Evolutionary conservation across 768 basidiomycete species (phyloP).

Genomic region (Trametopsis cervina): DNA sequence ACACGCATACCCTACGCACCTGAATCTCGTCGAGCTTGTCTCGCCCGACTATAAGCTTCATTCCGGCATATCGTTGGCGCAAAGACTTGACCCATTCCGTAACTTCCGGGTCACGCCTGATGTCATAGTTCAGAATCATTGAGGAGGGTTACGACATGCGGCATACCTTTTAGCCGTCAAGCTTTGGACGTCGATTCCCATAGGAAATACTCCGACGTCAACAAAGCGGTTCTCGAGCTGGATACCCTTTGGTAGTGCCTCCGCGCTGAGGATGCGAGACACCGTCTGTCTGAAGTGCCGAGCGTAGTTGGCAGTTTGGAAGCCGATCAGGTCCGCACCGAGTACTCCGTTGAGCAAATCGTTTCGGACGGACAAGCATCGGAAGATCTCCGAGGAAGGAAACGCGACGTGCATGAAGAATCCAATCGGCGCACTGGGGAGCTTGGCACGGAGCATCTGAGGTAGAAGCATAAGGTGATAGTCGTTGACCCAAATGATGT

Average conservation of each 20-base stretch:
- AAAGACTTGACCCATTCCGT: slow-evolving; percentile 75
- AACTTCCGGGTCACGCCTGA: slow-evolving; percentile 68
- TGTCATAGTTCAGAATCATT: too few species aligned
- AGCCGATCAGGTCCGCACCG: slow-evolving; percentile 89
- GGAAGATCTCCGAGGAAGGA: slow-evolving; percentile 92
- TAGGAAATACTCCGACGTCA: slow-evolving; percentile 84
- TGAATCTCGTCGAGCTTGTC: slow-evolving; percentile 88
- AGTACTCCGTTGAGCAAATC: slow-evolving; percentile 82
- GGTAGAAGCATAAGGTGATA: slow-evolving; percentile 96
- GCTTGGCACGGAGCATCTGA: slow-evolving; percentile 64
- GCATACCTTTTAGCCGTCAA: slow-evolving; percentile 57
- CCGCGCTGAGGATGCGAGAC: slow-evolving; percentile 68
- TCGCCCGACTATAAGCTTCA: slow-evolving; percentile 82
- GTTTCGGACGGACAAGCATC: slow-evolving; percentile 76
- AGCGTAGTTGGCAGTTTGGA: slow-evolving; percentile 82
- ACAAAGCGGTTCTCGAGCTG: slow-evolving; percentile 67
- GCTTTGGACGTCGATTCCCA: slow-evolving; percentile 77
- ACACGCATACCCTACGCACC: slow-evolving; percentile 31
- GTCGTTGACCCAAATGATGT: slow-evolving; percentile 91
- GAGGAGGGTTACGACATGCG: too few species aligned
- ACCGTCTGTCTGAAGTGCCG: slow-evolving; percentile 85
- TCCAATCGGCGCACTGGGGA: slow-evolving; percentile 65
- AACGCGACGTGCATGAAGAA: slow-evolving; percentile 99
- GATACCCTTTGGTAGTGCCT: slow-evolving; percentile 80
- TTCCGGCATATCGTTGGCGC: slow-evolving; percentile 76